A percentile compares a stretch with the other conserved stretches of the same genome.
phyloP scores from a whole-genome alignment of 2,329 filamentous ascomycete species.

The Pseudogymnoascus verrucosus region DNA sequence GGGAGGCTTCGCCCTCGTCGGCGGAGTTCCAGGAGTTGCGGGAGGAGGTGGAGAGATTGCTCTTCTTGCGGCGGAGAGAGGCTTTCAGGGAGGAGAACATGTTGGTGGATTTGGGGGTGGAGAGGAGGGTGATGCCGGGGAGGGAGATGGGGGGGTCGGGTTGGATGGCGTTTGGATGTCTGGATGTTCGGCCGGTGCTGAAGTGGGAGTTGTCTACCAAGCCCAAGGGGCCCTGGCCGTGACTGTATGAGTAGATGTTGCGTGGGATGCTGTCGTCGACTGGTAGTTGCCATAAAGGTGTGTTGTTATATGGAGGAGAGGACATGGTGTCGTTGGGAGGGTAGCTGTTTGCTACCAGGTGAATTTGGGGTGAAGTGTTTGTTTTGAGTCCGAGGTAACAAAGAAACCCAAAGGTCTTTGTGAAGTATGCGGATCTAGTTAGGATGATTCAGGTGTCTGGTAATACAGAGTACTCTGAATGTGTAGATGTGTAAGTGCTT shows the following conservation, averaged over 20 bases:
- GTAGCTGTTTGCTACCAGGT: background rate
- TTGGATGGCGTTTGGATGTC: background rate
- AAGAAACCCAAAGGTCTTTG: background rate
- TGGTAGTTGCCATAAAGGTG: background rate
- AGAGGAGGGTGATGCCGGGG: too few relatives aligned
- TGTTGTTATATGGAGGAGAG: background rate
- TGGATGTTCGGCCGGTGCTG: background rate
- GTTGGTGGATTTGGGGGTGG: too few relatives aligned
- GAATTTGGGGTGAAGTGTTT: background rate
- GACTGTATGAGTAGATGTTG: background rate
- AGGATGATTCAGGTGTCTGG: background rate
- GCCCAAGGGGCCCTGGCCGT: background rate
- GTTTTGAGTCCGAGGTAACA: background rate
- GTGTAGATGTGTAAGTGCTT: background rate
- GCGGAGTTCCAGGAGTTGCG: too few relatives aligned
- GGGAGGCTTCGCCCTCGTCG: too few relatives aligned
- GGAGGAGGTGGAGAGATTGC: too few relatives aligned
- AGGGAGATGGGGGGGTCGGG: background rate
- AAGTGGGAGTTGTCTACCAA: background rate
- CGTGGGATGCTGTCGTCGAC: background rate
- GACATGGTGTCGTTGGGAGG: background rate
- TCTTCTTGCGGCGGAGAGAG: too few relatives aligned
- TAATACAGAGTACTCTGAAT: background rate
- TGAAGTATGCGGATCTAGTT: background rate
- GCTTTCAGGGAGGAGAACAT: too few relatives aligned